These are phyloP conservation scores for Theileria parva DNA, from an alignment of 169 alveolate species.

Conservation along the genomic window DNA sequence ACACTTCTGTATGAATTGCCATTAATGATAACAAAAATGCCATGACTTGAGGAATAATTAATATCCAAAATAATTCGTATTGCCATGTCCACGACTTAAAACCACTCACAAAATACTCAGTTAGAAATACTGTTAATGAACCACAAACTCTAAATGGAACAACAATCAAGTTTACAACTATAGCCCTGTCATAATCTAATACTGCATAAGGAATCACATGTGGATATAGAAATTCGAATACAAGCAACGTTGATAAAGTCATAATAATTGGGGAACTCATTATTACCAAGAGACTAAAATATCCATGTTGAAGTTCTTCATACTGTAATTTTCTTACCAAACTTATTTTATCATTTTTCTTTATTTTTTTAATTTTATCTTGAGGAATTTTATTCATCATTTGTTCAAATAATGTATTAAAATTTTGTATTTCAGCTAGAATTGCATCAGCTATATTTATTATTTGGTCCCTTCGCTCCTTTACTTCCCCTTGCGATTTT, in stretches of 20 bases:
- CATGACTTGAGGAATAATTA: conserved; percentile 3
- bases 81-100: background rate
- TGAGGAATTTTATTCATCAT: background rate
- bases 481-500: too few relatives aligned
- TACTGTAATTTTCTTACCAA: too few relatives aligned
- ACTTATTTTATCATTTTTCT: background rate
- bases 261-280: conserved; percentile 29
- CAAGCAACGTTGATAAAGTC: conserved; percentile 20
- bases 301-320: background rate
- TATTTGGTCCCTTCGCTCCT: too few relatives aligned
- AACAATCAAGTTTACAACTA: conserved; percentile 9
- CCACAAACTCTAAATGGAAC: conserved; percentile 23
- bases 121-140: conserved; percentile 5
- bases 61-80: conserved; percentile 13
- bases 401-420: too few relatives aligned
- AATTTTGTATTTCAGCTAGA: too few relatives aligned
- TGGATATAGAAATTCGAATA: conserved; percentile 22
- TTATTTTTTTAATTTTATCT: background rate
- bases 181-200: conserved; percentile 15
- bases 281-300: background rate
- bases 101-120: background rate
- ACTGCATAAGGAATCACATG: conserved; percentile 40
- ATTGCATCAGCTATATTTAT: too few relatives aligned
- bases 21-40: background rate
- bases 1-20: background rate